Conservation (phyloP, 1,284 basidiomycete species). For the Schizopora paradoxa region DNA sequence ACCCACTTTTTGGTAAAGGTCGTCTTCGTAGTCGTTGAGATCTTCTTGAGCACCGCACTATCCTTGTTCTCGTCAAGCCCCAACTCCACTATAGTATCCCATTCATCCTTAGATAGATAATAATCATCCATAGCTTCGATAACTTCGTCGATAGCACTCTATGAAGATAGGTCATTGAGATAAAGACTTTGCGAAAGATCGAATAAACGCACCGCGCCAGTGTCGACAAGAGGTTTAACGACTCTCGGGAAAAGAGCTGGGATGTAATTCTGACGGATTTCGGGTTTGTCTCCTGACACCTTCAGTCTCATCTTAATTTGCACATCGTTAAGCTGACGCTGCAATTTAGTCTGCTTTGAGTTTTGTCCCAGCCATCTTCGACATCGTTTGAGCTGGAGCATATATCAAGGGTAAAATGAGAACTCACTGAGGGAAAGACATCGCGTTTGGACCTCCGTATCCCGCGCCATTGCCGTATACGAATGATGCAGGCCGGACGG, state of each 20-base stretch:
- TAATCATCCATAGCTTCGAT: constrained; percentile 93
- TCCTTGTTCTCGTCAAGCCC: constrained; percentile 81
- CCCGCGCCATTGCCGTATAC: constrained; percentile 70
- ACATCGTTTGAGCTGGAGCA: constrained; percentile 5
- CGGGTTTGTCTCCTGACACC: constrained; percentile 83
- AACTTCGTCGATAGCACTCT: constrained; percentile 77
- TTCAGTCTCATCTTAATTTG: constrained; percentile 94
- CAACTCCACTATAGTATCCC: constrained; percentile 92
- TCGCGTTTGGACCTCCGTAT: constrained; percentile 62
- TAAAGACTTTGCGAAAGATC: neutral
- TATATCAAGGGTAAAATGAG: constrained; percentile 2
- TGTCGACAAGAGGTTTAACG: constrained; percentile 72
- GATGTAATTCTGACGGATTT: constrained; percentile 89
- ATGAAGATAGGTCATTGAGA: constrained; percentile 13
- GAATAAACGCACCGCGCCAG: constrained; percentile 50
- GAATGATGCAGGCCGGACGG: constrained; percentile 79
- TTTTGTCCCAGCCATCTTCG: constrained; percentile 94
- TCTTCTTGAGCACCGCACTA: constrained; percentile 75
- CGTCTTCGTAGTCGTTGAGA: constrained; percentile 76
- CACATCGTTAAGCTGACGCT: constrained; percentile 80
- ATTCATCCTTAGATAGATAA: constrained; percentile 89
- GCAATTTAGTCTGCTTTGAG: constrained; percentile 84
- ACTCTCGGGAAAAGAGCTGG: constrained; percentile 79
- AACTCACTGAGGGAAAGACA: constrained; percentile 79
- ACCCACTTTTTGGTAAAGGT: constrained; percentile 82